Evolutionary conservation across 331 rosid species (phyloP).

Genomic region (Cydonia oblonga): DNA sequence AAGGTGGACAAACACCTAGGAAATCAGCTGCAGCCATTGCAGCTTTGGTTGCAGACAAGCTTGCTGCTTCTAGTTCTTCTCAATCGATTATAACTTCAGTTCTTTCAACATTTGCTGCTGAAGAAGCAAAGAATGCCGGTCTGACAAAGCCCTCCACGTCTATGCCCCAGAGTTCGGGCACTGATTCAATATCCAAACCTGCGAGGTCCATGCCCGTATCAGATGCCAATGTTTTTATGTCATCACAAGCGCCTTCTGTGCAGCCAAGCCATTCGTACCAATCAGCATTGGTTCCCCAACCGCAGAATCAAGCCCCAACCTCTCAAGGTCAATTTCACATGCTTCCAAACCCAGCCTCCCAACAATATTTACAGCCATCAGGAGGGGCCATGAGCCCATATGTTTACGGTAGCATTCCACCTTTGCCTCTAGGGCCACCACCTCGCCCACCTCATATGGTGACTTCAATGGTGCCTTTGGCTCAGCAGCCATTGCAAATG

Average conservation of each 20-base stretch:
- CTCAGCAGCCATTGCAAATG: conserved; percentile 45
- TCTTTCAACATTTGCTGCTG: conserved; percentile 81
- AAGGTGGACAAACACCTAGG: conserved; percentile 31
- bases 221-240: conserved; percentile 43
- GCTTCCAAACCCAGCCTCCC: conserved; percentile 47
- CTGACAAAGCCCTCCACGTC: conserved; percentile 23
- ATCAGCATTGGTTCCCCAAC: conserved; percentile 47
- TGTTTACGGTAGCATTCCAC: conserved; percentile 52
- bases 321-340: conserved; percentile 66
- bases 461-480: conserved; percentile 45
- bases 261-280: conserved; percentile 53
- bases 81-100: conserved; percentile 86
- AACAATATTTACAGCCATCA: conserved; percentile 54
- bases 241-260: conserved; percentile 39
- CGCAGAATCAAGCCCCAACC: conserved; percentile 41
- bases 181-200: conserved; percentile 36
- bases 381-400: conserved; percentile 48
- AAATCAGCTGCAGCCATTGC: conserved; percentile 89
- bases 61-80: conserved; percentile 88
- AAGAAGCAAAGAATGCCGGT: conserved; percentile 71
- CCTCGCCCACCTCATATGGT: conserved; percentile 52
- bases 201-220: conserved; percentile 34
- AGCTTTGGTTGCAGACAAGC: conserved; percentile 91
- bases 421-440: conserved; percentile 48
- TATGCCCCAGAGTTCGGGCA: conserved; percentile 8